Conservation (phyloP, 2,329 filamentous ascomycete genomes). For the Bisporella sp. region DNA sequence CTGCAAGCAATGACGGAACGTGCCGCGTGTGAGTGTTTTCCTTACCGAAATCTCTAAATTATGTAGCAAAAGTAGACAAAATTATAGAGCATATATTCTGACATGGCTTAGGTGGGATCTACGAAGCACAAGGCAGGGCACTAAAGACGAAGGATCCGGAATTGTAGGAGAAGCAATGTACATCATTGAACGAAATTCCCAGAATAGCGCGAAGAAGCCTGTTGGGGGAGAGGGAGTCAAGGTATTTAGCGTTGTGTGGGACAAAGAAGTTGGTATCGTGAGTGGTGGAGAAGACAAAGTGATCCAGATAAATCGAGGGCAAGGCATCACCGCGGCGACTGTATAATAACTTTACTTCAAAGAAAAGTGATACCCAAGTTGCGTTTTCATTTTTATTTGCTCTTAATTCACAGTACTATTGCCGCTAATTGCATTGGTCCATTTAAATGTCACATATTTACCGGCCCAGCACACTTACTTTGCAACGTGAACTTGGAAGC, state of each 20-base stretch:
- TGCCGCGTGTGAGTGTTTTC: conserved; percentile 57
- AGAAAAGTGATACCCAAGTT: too few species aligned
- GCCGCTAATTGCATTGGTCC: too few species aligned
- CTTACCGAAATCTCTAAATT: neutral
- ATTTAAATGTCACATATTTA: too few species aligned
- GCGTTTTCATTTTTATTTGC: too few species aligned
- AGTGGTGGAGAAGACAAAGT: conserved; percentile 89
- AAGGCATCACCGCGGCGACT: conserved; percentile 18
- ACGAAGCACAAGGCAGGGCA: conserved; percentile 56
- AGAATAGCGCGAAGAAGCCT: conserved; percentile 48
- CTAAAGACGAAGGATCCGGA: conserved; percentile 51
- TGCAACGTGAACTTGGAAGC: too few species aligned
- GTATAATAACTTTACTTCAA: too few species aligned
- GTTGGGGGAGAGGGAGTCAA: conserved; percentile 78
- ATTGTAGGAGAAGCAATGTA: conserved; percentile 67
- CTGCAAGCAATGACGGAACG: conserved; percentile 86
- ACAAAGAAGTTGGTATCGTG: conserved; percentile 78
- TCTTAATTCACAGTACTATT: too few species aligned
- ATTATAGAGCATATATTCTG: neutral
- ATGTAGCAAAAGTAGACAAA: neutral
- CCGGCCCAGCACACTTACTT: too few species aligned
- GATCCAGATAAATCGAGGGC: conserved; percentile 71
- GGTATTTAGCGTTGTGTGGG: conserved; percentile 85
- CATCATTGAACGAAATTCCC: conserved; percentile 65
- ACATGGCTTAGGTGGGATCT: conserved; percentile 74